Evolutionary conservation across 176 grass and related monocot genomes (phyloP).

Genomic region (Panicum miliaceum): DNA sequence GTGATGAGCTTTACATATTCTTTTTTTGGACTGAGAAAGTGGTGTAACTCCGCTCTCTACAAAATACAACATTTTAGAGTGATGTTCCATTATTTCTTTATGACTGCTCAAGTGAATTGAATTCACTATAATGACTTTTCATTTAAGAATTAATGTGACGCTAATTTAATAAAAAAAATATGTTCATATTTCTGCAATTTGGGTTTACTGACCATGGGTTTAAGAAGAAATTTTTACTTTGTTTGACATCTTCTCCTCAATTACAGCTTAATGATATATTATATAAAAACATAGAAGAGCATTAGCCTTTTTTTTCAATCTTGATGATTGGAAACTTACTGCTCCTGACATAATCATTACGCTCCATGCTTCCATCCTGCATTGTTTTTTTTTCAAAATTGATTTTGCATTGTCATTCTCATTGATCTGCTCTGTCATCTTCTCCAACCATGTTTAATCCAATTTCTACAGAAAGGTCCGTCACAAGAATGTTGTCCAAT

Average conservation of each 20-base stretch:
- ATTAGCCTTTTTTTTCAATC: not conserved
- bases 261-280: not conserved
- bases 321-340: conserved; percentile 5
- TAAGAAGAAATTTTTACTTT: not conserved
- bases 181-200: conserved; percentile 20
- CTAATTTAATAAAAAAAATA: not conserved
- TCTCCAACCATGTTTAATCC: conserved; percentile 26
- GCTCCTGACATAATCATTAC: not conserved
- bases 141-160: not conserved
- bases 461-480: conserved; percentile 82
- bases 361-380: not conserved
- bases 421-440: conserved; percentile 34
- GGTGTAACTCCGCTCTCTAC: not conserved
- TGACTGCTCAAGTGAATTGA: conserved; percentile 21
- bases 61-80: not conserved
- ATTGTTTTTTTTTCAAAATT: conserved; percentile 5
- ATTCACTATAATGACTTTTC: not conserved
- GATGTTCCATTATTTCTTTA: conserved; percentile 22
- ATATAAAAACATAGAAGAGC: not conserved
- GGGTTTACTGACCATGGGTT: not conserved
- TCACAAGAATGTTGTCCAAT: conserved; percentile 98
- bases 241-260: not conserved
- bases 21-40: conserved; percentile 7
- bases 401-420: not conserved
- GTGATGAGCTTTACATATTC: conserved; percentile 44